Conservation (phyloP, 345 rosid species). For the Orychophragmus violaceus region DNA sequence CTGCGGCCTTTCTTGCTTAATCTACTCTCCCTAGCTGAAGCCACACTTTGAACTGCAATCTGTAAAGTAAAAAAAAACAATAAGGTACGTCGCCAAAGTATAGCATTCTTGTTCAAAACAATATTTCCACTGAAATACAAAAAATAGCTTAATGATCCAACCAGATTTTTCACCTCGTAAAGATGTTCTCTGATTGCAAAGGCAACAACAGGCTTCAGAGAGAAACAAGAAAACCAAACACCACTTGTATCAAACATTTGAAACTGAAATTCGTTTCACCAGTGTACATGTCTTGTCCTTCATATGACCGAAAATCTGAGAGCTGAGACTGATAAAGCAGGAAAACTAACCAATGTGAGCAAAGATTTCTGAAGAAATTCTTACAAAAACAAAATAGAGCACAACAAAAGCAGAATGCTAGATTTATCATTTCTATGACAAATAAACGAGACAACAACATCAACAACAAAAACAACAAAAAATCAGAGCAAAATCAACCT, state of each 20-base stretch:
- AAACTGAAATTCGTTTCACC: background rate
- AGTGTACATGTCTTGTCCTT: slow-evolving; percentile 82
- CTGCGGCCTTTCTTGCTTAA: too few species aligned
- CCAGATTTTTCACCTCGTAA: slow-evolving; percentile 55
- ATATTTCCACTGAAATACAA: background rate
- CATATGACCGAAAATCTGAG: slow-evolving; percentile 70
- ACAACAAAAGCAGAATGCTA: too few species aligned
- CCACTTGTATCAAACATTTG: too few species aligned
- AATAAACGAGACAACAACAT: background rate
- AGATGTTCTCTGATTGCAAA: slow-evolving; percentile 92
- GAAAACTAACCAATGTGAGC: too few species aligned
- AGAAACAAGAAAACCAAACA: slow-evolving; percentile 6
- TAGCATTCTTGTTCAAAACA: background rate
- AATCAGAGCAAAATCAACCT: too few species aligned
- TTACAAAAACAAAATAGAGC: too few species aligned
- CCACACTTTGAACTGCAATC: too few species aligned
- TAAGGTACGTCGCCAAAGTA: background rate
- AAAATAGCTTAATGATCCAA: background rate
- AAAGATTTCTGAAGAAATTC: too few species aligned
- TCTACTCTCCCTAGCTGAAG: too few species aligned
- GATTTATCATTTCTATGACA: background rate
- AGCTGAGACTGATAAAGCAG: slow-evolving; percentile 58
- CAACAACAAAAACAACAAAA: too few species aligned
- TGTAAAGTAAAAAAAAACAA: too few species aligned
- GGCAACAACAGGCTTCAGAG: slow-evolving; percentile 80